Conservation (phyloP, 768 basidiomycete genomes). For the Lentinula lateritia region DNA sequence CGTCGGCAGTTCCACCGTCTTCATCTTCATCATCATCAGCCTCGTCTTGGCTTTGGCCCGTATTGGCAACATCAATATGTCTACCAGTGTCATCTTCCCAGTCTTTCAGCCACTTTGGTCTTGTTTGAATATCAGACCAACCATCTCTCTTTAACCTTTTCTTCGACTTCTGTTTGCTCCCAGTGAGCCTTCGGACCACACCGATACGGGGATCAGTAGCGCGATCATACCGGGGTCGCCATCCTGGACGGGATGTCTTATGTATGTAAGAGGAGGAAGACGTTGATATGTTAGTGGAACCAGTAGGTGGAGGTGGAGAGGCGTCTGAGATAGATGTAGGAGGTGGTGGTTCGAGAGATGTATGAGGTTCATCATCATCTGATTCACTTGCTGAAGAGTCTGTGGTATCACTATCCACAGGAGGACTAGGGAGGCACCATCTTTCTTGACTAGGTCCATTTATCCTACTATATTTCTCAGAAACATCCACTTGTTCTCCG, state of each 20-base stretch:
- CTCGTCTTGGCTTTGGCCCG: conserved; percentile 21
- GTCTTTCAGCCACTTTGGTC: conserved; percentile 38
- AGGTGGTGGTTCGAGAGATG: neutral
- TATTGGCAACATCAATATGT: conserved; percentile 18
- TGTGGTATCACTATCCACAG: conserved; percentile 40
- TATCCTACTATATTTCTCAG: neutral
- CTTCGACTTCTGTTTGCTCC: conserved; percentile 59
- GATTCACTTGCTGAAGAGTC: conserved; percentile 8
- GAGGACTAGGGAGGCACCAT: conserved; percentile 47
- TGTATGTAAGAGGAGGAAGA: neutral
- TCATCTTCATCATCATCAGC: conserved; percentile 27
- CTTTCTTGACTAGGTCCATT: neutral
- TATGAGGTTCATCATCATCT: neutral
- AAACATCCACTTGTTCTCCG: neutral
- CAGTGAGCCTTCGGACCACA: conserved; percentile 61
- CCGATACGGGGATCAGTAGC: conserved; percentile 71
- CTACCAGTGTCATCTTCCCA: conserved; percentile 32
- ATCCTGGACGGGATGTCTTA: neutral
- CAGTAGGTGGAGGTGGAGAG: neutral
- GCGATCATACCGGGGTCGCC: conserved; percentile 36
- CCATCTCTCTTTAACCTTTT: conserved; percentile 24
- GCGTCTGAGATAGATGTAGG: neutral
- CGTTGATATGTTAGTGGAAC: neutral
- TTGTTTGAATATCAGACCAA: conserved; percentile 16
- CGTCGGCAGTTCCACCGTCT: too few species aligned